Percentiles rank a stretch among this genome's conserved stretches.
These are phyloP conservation scores for Taphrina sp. DNA, from an alignment of 1,139 yeast species.

Conservation along the genomic window DNA sequence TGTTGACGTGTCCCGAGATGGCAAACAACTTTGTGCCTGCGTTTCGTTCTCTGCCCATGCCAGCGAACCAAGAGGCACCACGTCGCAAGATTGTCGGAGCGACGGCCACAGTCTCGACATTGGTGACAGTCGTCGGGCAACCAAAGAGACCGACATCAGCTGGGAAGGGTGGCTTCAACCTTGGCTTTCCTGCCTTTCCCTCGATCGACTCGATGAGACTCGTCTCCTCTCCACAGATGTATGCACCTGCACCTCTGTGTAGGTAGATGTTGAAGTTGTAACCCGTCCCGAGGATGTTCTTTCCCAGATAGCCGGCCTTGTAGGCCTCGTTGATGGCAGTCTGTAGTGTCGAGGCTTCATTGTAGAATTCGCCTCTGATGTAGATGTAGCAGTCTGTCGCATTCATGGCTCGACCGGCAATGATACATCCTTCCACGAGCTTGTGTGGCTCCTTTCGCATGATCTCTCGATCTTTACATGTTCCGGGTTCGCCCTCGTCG, in stretches of 20 bases:
- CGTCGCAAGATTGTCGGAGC: constrained; percentile 85
- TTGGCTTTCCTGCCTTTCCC: constrained; percentile 90
- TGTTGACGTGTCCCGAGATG: constrained; percentile 85
- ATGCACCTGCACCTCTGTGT: constrained; percentile 91
- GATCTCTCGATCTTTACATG: constrained; percentile 87
- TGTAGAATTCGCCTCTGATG: constrained; percentile 83
- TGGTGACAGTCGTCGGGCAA: constrained; percentile 84
- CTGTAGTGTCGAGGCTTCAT: constrained; percentile 70
- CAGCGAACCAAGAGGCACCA: constrained; percentile 82
- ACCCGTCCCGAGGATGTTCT: constrained; percentile 82
- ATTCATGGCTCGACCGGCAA: constrained; percentile 88
- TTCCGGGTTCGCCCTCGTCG: constrained; percentile 93
- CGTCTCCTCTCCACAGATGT: constrained; percentile 88
- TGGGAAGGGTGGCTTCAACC: constrained; percentile 91
- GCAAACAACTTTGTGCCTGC: constrained; percentile 78
- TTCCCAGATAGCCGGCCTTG: constrained; percentile 73
- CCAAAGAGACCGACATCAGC: constrained; percentile 91
- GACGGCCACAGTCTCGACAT: constrained; percentile 85
- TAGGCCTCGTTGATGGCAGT: constrained; percentile 83
- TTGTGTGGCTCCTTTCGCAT: constrained; percentile 88
- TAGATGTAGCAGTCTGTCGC: constrained; percentile 89
- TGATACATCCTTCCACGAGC: constrained; percentile 79
- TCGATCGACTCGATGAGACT: constrained; percentile 81
- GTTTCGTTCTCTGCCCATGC: constrained; percentile 81
- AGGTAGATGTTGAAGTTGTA: constrained; percentile 76